These are phyloP conservation scores for Tylopilus microsporus DNA, from an alignment of 1,284 basidiomycete genomes.

Conservation along the genomic window DNA sequence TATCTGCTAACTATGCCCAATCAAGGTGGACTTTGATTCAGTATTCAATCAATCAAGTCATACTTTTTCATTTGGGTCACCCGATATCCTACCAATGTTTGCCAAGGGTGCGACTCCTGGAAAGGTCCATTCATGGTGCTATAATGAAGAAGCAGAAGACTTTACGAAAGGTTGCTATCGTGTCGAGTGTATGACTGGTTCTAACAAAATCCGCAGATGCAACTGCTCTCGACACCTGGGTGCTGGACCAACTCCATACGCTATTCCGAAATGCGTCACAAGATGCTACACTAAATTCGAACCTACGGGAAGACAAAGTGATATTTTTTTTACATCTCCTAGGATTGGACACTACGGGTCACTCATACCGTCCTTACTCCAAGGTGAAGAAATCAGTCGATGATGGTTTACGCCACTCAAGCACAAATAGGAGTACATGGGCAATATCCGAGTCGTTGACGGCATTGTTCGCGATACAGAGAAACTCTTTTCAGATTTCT, in stretches of 20 bases:
- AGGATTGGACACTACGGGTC: slow-evolving; percentile 84
- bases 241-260: slow-evolving; percentile 58
- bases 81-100: slow-evolving; percentile 91
- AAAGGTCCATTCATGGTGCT: slow-evolving; percentile 73
- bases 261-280: slow-evolving; percentile 63
- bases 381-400: slow-evolving; percentile 36
- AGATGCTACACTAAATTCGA: slow-evolving; percentile 44
- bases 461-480: slow-evolving; percentile 70
- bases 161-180: slow-evolving; percentile 66
- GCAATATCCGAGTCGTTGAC: slow-evolving; percentile 81
- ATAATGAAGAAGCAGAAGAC: slow-evolving; percentile 76
- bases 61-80: slow-evolving; percentile 83
- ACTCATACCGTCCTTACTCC: slow-evolving; percentile 83
- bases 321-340: slow-evolving; percentile 85
- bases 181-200: neutral
- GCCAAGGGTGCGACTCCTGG: slow-evolving; percentile 66
- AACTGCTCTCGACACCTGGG: slow-evolving; percentile 76
- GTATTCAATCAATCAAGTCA: slow-evolving; percentile 80
- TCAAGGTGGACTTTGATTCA: slow-evolving; percentile 80
- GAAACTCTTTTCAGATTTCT: slow-evolving; percentile 60
- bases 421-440: slow-evolving; percentile 69
- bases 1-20: slow-evolving; percentile 7
- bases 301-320: slow-evolving; percentile 54
- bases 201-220: slow-evolving; percentile 52
- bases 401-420: neutral